These are phyloP conservation scores for Trametes villosa DNA, from an alignment of 768 basidiomycete genomes.

Conservation along the genomic window DNA sequence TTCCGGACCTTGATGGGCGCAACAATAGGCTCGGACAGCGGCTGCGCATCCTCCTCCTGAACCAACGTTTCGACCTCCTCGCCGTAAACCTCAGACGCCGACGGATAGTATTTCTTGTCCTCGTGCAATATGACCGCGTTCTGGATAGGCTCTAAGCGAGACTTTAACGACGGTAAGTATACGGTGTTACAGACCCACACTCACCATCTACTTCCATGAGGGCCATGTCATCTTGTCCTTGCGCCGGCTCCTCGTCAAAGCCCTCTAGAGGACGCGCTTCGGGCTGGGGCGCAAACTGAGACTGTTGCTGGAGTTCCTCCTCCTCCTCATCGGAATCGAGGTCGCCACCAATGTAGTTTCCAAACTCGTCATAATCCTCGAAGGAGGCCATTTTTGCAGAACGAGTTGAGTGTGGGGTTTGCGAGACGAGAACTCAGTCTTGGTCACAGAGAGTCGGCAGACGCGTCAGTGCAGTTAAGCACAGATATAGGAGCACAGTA, in stretches of 20 bases:
- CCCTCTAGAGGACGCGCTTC: constrained; percentile 70
- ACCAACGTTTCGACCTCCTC: constrained; percentile 94
- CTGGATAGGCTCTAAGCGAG: constrained; percentile 64
- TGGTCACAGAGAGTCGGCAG: background rate
- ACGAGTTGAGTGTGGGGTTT: background rate
- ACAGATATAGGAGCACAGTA: background rate
- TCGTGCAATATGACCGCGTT: constrained; percentile 92
- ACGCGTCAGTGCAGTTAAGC: background rate
- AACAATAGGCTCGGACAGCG: constrained; percentile 91
- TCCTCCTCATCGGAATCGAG: constrained; percentile 86
- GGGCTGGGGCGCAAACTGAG: constrained; percentile 45
- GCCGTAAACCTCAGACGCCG: constrained; percentile 91
- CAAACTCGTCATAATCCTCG: constrained; percentile 91
- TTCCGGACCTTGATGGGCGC: constrained; percentile 93
- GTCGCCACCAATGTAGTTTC: constrained; percentile 97
- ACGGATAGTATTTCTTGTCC: constrained; percentile 97
- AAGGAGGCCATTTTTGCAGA: constrained; percentile 52
- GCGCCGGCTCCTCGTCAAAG: constrained; percentile 71
- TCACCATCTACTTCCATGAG: constrained; percentile 88
- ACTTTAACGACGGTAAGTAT: background rate
- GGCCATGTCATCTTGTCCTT: constrained; percentile 55
- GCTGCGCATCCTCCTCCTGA: constrained; percentile 98
- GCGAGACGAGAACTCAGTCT: constrained; percentile 8
- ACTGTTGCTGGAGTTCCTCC: constrained; percentile 57
- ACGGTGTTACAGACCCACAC: constrained; percentile 20